Evolutionary conservation across 129 eudicot species (phyloP).

Genomic region (Flaveria robusta): DNA sequence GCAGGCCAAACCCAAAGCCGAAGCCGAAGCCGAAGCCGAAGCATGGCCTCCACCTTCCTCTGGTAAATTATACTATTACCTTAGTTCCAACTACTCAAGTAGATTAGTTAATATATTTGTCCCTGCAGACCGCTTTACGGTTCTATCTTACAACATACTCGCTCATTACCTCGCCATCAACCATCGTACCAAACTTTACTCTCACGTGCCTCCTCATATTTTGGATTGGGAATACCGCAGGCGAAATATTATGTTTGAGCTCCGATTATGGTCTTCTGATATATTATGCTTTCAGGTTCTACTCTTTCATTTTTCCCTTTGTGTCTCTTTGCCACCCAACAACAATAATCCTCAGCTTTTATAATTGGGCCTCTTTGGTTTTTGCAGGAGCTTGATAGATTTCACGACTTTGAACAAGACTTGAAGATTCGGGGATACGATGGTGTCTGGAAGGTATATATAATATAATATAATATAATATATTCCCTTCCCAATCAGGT

Average conservation of each 20-base stretch:
- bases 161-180: conserved; percentile 86
- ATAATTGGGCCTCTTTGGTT: neutral
- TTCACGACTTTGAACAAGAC: conserved; percentile 65
- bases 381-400: conserved; percentile 91
- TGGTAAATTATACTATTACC: conserved; percentile 36
- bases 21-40: too few relatives aligned
- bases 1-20: conserved; percentile 53
- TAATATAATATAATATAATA: too few relatives aligned
- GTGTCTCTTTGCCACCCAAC: too few relatives aligned
- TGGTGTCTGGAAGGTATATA: conserved; percentile 92
- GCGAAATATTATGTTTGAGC: conserved; percentile 70
- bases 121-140: conserved; percentile 68
- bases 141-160: conserved; percentile 89
- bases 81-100: too few relatives aligned
- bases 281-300: conserved; percentile 86
- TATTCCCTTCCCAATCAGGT: neutral
- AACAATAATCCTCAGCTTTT: too few relatives aligned
- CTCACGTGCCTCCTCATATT: conserved; percentile 73
- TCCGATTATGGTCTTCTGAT: conserved; percentile 92
- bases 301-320: neutral
- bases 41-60: conserved; percentile 50
- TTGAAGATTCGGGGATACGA: conserved; percentile 70
- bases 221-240: conserved; percentile 88
- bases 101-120: too few relatives aligned
- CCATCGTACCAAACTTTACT: conserved; percentile 71